Evolutionary conservation across 1,284 basidiomycete genomes (phyloP).

Genomic region (Sporisorium iseilematis-ciliati): DNA sequence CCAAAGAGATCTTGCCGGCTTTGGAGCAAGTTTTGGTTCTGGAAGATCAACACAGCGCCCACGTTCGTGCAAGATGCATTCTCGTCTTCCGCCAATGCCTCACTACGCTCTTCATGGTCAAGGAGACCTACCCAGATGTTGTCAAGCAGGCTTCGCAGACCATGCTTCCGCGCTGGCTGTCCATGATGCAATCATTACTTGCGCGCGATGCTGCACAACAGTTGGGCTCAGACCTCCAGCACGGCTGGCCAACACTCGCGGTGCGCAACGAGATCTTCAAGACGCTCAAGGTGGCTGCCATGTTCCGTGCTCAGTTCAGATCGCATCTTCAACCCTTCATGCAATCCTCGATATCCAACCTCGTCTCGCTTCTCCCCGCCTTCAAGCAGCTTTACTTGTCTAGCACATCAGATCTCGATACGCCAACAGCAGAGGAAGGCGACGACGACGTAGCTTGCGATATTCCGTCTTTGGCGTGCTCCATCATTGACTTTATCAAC

Average conservation of each 20-base stretch:
- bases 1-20: conserved; percentile 60
- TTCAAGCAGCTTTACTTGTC: conserved; percentile 57
- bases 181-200: conserved; percentile 52
- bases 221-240: conserved; percentile 16
- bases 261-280: conserved; percentile 60
- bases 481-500: conserved; percentile 84
- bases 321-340: conserved; percentile 39
- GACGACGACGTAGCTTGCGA: conserved; percentile 75
- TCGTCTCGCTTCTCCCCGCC: conserved; percentile 46
- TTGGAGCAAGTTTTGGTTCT: conserved; percentile 56
- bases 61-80: conserved; percentile 79
- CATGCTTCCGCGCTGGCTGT: conserved; percentile 84
- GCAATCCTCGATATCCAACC: conserved; percentile 34
- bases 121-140: conserved; percentile 86
- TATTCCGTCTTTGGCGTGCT: conserved; percentile 80
- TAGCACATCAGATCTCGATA: conserved; percentile 72
- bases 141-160: conserved; percentile 84
- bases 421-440: conserved; percentile 79
- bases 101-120: conserved; percentile 90
- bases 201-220: conserved; percentile 25
- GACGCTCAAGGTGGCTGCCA: conserved; percentile 61
- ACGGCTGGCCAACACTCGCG: conserved; percentile 51
- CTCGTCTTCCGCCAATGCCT: conserved; percentile 92
- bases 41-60: conserved; percentile 40
- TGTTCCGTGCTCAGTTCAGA: conserved; percentile 60